Evolutionary conservation across 2,329 filamentous ascomycete species (phyloP).

Genomic region (Trichophyton equinum): DNA sequence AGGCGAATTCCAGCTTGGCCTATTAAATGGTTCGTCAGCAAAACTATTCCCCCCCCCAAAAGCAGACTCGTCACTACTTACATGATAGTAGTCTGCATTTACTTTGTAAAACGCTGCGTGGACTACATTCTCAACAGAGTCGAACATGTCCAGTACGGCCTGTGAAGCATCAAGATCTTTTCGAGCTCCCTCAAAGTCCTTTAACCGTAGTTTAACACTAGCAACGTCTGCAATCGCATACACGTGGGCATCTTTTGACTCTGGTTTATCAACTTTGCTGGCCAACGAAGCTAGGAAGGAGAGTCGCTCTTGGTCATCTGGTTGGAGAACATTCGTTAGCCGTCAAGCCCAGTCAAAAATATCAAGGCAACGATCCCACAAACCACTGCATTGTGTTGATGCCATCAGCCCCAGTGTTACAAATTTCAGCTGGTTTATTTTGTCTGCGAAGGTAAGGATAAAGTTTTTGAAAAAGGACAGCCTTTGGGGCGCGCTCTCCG

Average conservation of each 20-base stretch:
- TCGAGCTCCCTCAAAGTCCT: slow-evolving; percentile 68
- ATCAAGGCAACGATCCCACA: neutral
- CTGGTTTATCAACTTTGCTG: slow-evolving; percentile 78
- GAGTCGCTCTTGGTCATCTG: slow-evolving; percentile 61
- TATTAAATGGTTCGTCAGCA: slow-evolving; percentile 19
- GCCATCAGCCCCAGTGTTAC: slow-evolving; percentile 82
- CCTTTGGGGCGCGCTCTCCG: slow-evolving; percentile 69
- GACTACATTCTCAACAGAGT: slow-evolving; percentile 88
- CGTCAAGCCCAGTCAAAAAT: neutral
- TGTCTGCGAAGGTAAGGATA: slow-evolving; percentile 90
- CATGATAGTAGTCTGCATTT: slow-evolving; percentile 90
- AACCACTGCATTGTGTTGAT: slow-evolving; percentile 57
- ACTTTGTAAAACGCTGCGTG: slow-evolving; percentile 94
- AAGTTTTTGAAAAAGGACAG: slow-evolving; percentile 88
- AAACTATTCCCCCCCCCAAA: neutral
- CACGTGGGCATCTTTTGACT: slow-evolving; percentile 89
- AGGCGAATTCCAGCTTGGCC: slow-evolving; percentile 79
- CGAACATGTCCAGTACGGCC: slow-evolving; percentile 77
- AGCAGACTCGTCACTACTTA: slow-evolving; percentile 19
- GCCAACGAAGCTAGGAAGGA: slow-evolving; percentile 71
- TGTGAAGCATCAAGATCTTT: slow-evolving; percentile 80
- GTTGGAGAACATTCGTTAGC: slow-evolving; percentile 1
- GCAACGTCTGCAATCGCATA: slow-evolving; percentile 87
- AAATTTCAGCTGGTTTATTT: slow-evolving; percentile 97
- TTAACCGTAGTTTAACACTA: slow-evolving; percentile 68